These are phyloP conservation scores for Sporobolus alterniflorus DNA, from an alignment of 202 grass and related monocot species.

Conservation along the genomic window DNA sequence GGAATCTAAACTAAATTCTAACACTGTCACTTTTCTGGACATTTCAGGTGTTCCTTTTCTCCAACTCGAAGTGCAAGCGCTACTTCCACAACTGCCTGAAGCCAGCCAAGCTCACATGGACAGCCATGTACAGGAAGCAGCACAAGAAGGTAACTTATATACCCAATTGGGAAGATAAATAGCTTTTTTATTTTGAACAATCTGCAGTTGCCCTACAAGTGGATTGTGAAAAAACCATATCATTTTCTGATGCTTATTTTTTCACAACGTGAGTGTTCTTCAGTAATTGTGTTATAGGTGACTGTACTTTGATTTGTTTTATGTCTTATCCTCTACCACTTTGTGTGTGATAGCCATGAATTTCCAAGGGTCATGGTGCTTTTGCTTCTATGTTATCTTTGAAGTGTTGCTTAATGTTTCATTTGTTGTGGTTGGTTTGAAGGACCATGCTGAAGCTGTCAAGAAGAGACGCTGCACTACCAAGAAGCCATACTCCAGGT, in stretches of 20 bases:
- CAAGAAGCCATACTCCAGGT: slow-evolving; percentile 68
- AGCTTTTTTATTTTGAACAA: neutral
- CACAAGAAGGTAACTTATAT: neutral
- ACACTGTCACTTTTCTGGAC: neutral
- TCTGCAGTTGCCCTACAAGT: neutral
- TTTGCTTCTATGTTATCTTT: neutral
- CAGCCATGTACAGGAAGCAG: neutral
- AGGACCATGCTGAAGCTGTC: slow-evolving; percentile 65
- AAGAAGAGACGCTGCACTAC: slow-evolving; percentile 62
- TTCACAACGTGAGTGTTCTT: neutral
- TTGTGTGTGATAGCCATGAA: neutral
- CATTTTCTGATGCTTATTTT: neutral
- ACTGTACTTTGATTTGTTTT: neutral
- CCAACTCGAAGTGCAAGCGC: neutral
- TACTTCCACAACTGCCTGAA: neutral
- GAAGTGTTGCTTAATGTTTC: neutral
- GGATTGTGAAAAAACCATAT: neutral
- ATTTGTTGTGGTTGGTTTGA: neutral
- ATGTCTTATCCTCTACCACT: neutral
- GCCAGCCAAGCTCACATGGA: neutral
- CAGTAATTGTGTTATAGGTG: neutral
- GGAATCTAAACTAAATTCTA: neutral
- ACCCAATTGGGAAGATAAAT: neutral
- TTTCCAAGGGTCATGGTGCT: neutral
- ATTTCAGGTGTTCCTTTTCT: neutral